Percentiles rank a stretch among this genome's conserved stretches.
Evolutionary conservation across 352 stramenopile species (phyloP).

Genomic region (Pythium rhizo-oryzae): DNA sequence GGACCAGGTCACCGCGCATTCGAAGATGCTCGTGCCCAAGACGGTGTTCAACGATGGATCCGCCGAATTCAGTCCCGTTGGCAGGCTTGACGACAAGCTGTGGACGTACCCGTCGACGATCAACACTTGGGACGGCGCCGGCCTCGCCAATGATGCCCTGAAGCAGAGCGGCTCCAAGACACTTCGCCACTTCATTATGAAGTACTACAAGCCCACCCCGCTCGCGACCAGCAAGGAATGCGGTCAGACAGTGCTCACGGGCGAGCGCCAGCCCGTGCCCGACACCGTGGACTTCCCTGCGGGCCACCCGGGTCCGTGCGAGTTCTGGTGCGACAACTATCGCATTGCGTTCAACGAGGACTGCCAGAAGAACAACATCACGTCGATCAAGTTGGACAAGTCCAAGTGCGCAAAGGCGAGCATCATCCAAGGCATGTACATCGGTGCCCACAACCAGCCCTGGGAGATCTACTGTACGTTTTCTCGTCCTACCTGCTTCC

Average conservation of each 20-base stretch:
- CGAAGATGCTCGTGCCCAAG: conserved; percentile 21
- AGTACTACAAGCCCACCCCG: conserved; percentile 14
- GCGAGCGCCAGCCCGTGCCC: conserved; percentile 17
- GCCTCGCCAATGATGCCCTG: conserved; percentile 9
- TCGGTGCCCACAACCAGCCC: conserved; percentile 9
- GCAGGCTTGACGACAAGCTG: conserved; percentile 9
- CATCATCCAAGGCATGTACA: conserved; percentile 24
- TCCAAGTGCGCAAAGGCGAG: conserved; percentile 21
- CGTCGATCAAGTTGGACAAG: conserved; percentile 19
- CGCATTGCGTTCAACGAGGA: conserved; percentile 18
- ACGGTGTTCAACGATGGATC: conserved; percentile 16
- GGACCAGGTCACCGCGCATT: conserved; percentile 10
- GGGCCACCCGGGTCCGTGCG: conserved; percentile 14
- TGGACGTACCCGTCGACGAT: conserved; percentile 15
- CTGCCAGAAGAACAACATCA: conserved; percentile 23
- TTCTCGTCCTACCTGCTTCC: too few species aligned
- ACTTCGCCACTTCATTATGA: conserved; percentile 23
- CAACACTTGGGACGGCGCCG: conserved; percentile 10
- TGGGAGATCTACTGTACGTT: conserved; percentile 28
- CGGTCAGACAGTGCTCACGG: conserved; percentile 15
- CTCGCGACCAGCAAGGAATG: conserved; percentile 16
- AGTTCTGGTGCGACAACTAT: conserved; percentile 23
- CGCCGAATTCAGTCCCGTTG: conserved; percentile 17
- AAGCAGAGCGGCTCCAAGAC: conserved; percentile 20
- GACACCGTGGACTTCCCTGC: conserved; percentile 18